These are phyloP conservation scores for Brassica balearica DNA, from an alignment of 441 rosid species.

Conservation along the genomic window DNA sequence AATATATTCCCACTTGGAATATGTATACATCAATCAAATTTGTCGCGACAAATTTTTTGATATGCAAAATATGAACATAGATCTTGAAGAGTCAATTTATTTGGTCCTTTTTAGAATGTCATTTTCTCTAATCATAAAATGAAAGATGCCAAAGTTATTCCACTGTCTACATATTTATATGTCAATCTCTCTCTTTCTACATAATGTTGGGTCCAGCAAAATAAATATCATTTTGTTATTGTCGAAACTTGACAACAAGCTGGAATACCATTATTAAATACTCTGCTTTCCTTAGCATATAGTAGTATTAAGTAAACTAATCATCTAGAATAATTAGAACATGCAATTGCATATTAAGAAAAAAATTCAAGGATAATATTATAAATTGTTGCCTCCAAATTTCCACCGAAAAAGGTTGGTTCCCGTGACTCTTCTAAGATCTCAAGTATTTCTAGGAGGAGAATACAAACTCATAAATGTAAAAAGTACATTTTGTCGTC, in stretches of 20 bases:
- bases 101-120: constrained; percentile 35
- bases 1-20: neutral
- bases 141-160: constrained; percentile 35
- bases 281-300: neutral
- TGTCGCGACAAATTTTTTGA: constrained; percentile 8
- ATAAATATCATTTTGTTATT: constrained; percentile 31
- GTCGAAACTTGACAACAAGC: constrained; percentile 33
- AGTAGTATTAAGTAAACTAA: neutral
- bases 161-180: neutral
- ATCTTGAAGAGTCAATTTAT: constrained; percentile 16
- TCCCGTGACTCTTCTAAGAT: constrained; percentile 17
- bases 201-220: constrained; percentile 20
- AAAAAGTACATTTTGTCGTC: constrained; percentile 11
- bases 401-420: constrained; percentile 23
- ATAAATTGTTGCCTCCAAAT: constrained; percentile 23
- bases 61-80: constrained; percentile 1
- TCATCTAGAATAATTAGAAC: neutral
- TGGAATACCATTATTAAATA: constrained; percentile 5
- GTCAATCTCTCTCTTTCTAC: constrained; percentile 11
- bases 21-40: constrained; percentile 15
- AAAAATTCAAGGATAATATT: neutral
- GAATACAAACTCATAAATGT: constrained; percentile 33
- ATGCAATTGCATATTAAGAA: neutral
- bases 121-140: constrained; percentile 34
- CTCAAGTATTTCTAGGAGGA: constrained; percentile 24